phyloP scores from a whole-genome alignment of 164 flowering plant species.

The Chimonanthus salicifolius region DNA sequence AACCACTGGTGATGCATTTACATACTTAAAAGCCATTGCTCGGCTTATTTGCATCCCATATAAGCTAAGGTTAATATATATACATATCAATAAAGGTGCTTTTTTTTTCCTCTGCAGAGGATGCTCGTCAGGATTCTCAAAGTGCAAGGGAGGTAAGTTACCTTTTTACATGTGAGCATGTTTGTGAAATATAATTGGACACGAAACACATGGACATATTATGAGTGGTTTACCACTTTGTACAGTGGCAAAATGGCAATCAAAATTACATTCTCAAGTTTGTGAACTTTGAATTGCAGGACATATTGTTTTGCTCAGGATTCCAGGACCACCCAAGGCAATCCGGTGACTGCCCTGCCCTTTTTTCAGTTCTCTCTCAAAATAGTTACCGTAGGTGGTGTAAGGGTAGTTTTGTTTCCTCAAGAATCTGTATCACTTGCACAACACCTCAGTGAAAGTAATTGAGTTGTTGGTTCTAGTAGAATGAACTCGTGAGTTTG shows the following conservation, averaged over 20 bases:
- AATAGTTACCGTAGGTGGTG: too few species aligned
- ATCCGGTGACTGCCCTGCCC: constrained; percentile 34
- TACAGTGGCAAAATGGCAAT: neutral
- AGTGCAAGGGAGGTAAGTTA: constrained; percentile 37
- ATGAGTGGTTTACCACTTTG: neutral
- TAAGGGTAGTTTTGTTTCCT: neutral
- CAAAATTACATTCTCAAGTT: too few species aligned
- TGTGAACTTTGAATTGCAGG: constrained; percentile 27
- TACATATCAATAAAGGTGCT: neutral
- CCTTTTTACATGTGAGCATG: constrained; percentile 1
- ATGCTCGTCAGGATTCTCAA: constrained; percentile 36
- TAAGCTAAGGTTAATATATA: neutral
- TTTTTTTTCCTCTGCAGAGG: constrained; percentile 34
- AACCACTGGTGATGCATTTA: neutral
- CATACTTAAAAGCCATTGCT: neutral
- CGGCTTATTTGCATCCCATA: neutral
- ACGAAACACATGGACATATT: neutral
- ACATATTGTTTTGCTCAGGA: constrained; percentile 44
- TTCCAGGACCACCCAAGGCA: constrained; percentile 37
- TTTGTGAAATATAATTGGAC: neutral
- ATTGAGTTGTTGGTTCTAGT: neutral
- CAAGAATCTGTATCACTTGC: neutral
- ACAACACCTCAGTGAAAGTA: neutral
- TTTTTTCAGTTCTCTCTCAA: neutral
- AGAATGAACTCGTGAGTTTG: neutral